A percentile compares a stretch with the other conserved stretches of the same genome.
Evolutionary conservation across 352 stramenopile genomes (phyloP).

Genomic region (Globisporangium spiculum): DNA sequence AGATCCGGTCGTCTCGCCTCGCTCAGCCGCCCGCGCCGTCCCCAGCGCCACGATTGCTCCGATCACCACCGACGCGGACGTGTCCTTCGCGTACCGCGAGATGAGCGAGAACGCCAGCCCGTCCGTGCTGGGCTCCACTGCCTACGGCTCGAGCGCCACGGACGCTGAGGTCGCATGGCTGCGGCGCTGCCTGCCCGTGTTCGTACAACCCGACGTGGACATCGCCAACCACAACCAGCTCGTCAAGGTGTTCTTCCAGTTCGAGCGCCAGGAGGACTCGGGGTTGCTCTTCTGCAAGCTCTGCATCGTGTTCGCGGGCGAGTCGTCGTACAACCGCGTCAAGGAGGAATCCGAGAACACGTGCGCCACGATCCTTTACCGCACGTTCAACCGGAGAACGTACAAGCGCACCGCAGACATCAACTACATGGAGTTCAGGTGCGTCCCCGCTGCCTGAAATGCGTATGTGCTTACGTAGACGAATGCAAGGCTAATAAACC

Average conservation of each 20-base stretch:
- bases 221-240: constrained; percentile 79
- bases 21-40: constrained; percentile 12
- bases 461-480: neutral
- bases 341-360: constrained; percentile 71
- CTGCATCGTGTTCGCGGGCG: constrained; percentile 77
- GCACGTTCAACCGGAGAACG: constrained; percentile 81
- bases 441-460: constrained; percentile 1
- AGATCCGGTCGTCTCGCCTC: constrained; percentile 9
- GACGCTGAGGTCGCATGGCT: constrained; percentile 70
- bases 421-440: constrained; percentile 88
- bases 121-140: constrained; percentile 18
- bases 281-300: constrained; percentile 67
- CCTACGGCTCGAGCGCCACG: constrained; percentile 25
- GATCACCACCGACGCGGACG: constrained; percentile 9
- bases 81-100: constrained; percentile 40
- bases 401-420: constrained; percentile 89
- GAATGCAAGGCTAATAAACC: neutral
- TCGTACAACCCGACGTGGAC: constrained; percentile 82
- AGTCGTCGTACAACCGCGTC: constrained; percentile 84
- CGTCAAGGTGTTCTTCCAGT: constrained; percentile 81
- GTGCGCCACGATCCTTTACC: constrained; percentile 75
- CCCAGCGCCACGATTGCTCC: constrained; percentile 8
- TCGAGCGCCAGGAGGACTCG: constrained; percentile 58
- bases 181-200: constrained; percentile 74
- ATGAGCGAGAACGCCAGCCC: constrained; percentile 37